These are phyloP conservation scores for Rubia yunnanensis DNA, from an alignment of 257 asterid species.

Conservation along the genomic window DNA sequence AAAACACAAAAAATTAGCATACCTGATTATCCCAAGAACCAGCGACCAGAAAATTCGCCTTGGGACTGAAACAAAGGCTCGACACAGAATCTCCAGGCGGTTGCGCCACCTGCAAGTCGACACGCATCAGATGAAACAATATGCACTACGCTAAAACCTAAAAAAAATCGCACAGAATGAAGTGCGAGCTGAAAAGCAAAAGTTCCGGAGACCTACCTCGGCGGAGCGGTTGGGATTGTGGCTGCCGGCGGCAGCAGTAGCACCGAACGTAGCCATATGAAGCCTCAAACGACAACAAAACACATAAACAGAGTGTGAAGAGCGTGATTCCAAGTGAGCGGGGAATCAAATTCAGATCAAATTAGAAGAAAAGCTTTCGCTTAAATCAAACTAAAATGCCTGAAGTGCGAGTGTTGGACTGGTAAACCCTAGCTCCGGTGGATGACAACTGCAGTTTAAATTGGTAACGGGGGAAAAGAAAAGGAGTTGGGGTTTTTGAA, in stretches of 20 bases:
- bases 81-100: slow-evolving; percentile 85
- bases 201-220: slow-evolving; percentile 38
- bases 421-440: slow-evolving; percentile 8
- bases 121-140: neutral
- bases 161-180: neutral
- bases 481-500: neutral
- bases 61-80: slow-evolving; percentile 80
- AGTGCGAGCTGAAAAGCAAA: neutral
- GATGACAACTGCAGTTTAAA: neutral
- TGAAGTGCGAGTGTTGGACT: neutral
- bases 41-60: slow-evolving; percentile 69
- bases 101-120: slow-evolving; percentile 43
- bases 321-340: neutral
- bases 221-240: slow-evolving; percentile 72
- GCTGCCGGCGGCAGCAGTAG: slow-evolving; percentile 25
- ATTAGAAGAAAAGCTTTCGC: neutral
- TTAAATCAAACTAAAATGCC: neutral
- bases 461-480: neutral
- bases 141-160: neutral
- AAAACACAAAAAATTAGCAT: neutral
- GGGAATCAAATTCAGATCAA: neutral
- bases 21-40: slow-evolving; percentile 99
- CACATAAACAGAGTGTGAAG: neutral
- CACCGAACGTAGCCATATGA: slow-evolving; percentile 62
- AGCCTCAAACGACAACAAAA: neutral